Base-by-base conservation (phyloP, 169 alveolate species). In the Plasmodium billcollinsi region DNA sequence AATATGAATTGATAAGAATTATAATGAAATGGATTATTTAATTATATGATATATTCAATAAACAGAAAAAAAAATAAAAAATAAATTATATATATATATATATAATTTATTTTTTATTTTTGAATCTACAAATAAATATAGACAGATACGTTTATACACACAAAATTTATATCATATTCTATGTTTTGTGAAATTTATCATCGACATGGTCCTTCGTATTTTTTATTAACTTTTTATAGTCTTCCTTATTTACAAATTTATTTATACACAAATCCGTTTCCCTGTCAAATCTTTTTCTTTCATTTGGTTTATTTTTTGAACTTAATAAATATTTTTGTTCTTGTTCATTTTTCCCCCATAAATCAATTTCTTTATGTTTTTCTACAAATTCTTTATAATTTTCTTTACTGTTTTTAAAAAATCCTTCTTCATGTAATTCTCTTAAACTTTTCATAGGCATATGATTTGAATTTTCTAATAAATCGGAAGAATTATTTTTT, bases 371-470 rank as follows among this genome's bases (percentile, higher is more conserved):
- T 52, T 92, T 52, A 70, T 93, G 95, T 58, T 89, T 85, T 49
- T 93, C 88, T 54, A 92, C 86, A 73, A 94, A 94, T 62, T 93
- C 94, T 91, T 92, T 93, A 65, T 94, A 94, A 61, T 91, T 61
- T 54, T 93, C 83, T 69, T 93, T 90, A 59, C 93, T 88, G 62
- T 92, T 93, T 59, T 89, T 94, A 63, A 89, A 94, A 66, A 88
- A 91, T 6, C 97, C 97, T 58, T 94, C 95, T 66, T 94, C 97
- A 92, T 94, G 97, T 93, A 94, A 72, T 71, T 94, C 97, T 56
- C 97, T 78, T 54, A 94, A 93, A 47, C 97, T 93, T 75, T 85
- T 62, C 18, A 91, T 61, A 43, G 59, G 18, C 54, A 69, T 63
- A 65, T 62, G 9, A 18, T 72, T 86, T 39, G 45, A 20, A n/a